Evolutionary conservation across 805 yeast species (phyloP), one percentile per base, ranked within the genome.

Genomic region (Starmera caribaea): DNA sequence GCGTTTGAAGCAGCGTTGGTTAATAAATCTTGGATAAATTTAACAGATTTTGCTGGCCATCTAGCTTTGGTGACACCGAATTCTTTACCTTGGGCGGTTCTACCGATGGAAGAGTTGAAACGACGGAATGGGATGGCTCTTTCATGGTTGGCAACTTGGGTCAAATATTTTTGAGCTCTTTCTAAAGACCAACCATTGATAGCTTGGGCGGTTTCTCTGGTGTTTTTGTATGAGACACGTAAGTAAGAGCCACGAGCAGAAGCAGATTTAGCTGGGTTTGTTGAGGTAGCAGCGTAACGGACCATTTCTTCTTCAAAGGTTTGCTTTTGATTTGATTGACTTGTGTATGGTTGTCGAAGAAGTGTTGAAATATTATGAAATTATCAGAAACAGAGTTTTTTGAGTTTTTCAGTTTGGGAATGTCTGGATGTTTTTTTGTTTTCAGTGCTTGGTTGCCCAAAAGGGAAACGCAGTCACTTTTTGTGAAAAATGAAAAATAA

Each of bases 101-200:
- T 85, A 72, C 98, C 98, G 63, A 86, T 89, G 61, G 96, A 85
- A 57, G 83, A 78, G 79, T 84, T 83, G 77, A 77, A 90, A 79
- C 96, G 80, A 81, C 98, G 85, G 92, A 92, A 87, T 68, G 99
- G 99, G 61, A 92, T 86, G 64, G 97, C 99, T 81, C 97, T 90
- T 77, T 92, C 78, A 79, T 92, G 96, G 71, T 89, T 95, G 68
- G 83, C 72, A 57, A 92, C 99, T 73, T 87, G 96, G 59, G 80
- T 85, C 65, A 92, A 83, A 86, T 92, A 92, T 65, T 77, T 73
- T 69, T 88, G 87, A 63, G 99, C 99, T 73, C 73, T 89, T 73
- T 84, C 81, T 68, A 90, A 79, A 71, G 86, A 83, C 98, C 97
- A 92, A 59, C 98, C 98, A 71, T 76, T 79, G 73, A 92, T 80